Conservation (phyloP, 1,139 yeast genomes). For the Debaryomyces psychrophilus region DNA sequence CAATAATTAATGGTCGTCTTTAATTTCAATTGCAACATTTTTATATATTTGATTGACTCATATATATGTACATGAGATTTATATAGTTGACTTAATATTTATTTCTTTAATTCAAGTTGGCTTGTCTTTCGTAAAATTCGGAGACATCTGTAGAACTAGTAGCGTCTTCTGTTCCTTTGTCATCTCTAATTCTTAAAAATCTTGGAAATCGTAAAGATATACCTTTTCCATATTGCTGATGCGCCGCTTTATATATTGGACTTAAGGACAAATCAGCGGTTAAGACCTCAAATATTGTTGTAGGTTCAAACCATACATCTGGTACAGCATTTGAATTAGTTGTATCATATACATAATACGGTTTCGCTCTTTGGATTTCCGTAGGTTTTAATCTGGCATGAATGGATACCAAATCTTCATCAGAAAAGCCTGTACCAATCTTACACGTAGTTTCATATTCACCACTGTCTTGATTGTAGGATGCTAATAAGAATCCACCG, state of each 20-base stretch:
- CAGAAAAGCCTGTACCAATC: constrained; percentile 96
- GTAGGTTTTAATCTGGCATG: constrained; percentile 68
- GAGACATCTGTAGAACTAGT: constrained; percentile 89
- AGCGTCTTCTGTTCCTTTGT: constrained; percentile 85
- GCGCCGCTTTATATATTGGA: constrained; percentile 91
- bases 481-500: constrained; percentile 91
- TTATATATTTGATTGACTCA: constrained; percentile 6
- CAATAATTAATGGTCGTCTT: no score
- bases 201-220: constrained; percentile 91
- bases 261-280: constrained; percentile 93
- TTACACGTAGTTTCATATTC: constrained; percentile 95
- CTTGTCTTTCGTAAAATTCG: constrained; percentile 84
- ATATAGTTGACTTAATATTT: constrained; percentile 2
- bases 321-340: constrained; percentile 69
- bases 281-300: constrained; percentile 81
- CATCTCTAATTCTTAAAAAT: constrained; percentile 82
- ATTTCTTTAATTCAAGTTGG: constrained; percentile 31
- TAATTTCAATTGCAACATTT: not conserved
- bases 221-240: constrained; percentile 77
- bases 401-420: constrained; percentile 68
- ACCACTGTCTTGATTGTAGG: constrained; percentile 86
- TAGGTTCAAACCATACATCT: constrained; percentile 97
- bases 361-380: constrained; percentile 66
- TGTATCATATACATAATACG: constrained; percentile 70
- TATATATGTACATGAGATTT: constrained; percentile 3